Percentiles rank a stretch among this genome's conserved stretches.
Evolutionary conservation across 225 moss, liverwort and hornwort species (phyloP).

Genomic region (Sphagnum tenellum): DNA sequence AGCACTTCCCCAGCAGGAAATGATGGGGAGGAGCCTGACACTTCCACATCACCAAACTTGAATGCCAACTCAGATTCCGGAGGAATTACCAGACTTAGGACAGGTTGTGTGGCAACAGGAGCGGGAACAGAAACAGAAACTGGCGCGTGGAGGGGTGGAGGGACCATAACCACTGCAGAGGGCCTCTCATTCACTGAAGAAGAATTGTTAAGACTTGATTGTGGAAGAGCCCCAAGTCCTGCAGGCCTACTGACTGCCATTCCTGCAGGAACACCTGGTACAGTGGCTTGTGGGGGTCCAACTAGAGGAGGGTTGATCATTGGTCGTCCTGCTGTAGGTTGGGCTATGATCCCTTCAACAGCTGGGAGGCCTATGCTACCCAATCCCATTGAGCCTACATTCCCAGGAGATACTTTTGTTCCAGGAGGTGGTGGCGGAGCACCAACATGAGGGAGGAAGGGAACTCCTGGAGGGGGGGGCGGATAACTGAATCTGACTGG

Average conservation of each 20-base stretch:
- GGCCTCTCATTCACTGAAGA: conserved; percentile 45
- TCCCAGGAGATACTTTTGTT: conserved; percentile 27
- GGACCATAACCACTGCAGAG: conserved; percentile 22
- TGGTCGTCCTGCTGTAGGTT: conserved; percentile 16
- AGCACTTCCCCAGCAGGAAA: conserved; percentile 17
- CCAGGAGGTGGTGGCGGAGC: conserved; percentile 33
- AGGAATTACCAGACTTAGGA: conserved; percentile 41
- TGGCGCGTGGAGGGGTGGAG: conserved; percentile 2
- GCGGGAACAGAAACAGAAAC: conserved; percentile 25
- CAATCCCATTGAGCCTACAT: conserved; percentile 23
- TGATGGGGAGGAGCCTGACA: conserved; percentile 33
- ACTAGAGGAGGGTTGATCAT: conserved; percentile 9
- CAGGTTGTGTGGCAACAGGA: conserved; percentile 27
- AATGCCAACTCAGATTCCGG: conserved; percentile 34
- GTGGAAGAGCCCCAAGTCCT: conserved; percentile 14
- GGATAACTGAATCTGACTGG: conserved; percentile 34
- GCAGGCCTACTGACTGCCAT: conserved; percentile 18
- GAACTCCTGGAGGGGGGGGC: conserved; percentile 19
- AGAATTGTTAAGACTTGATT: conserved; percentile 26
- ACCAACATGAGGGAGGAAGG: conserved; percentile 32
- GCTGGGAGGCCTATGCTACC: conserved; percentile 17
- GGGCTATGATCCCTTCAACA: conserved; percentile 24
- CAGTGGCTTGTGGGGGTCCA: conserved; percentile 20
- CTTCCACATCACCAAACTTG: conserved; percentile 91
- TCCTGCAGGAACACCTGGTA: conserved; percentile 25